Conservation (phyloP, 2,329 filamentous ascomycete species). For the Tolypocladium paradoxum region DNA sequence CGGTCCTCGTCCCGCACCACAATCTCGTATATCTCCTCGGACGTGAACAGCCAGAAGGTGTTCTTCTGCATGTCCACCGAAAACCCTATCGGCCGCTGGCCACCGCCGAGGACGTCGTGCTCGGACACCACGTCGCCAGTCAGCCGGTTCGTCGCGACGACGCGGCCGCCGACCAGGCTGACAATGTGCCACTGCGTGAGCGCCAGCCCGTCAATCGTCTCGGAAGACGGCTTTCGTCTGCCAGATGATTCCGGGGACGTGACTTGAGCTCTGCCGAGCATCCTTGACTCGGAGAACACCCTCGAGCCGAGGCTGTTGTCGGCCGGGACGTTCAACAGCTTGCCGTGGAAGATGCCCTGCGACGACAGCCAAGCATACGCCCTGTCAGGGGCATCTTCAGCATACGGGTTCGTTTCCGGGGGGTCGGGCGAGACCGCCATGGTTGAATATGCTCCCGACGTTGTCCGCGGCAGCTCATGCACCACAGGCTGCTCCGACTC, state of each 20-base stretch:
- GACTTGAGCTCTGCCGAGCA: constrained; percentile 65
- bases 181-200: constrained; percentile 92
- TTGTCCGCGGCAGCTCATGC: constrained; percentile 54
- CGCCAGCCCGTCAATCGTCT: constrained; percentile 67
- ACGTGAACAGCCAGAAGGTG: constrained; percentile 94
- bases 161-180: constrained; percentile 66
- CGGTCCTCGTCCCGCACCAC: constrained; percentile 82
- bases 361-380: constrained; percentile 85
- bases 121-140: constrained; percentile 81
- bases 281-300: constrained; percentile 68
- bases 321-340: constrained; percentile 51
- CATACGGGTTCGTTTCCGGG: constrained; percentile 41
- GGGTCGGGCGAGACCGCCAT: constrained; percentile 70
- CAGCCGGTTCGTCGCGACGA: constrained; percentile 78
- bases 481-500: constrained; percentile 72
- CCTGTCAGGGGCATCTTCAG: constrained; percentile 55
- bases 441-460: constrained; percentile 47
- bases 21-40: constrained; percentile 85
- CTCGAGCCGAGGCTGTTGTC: constrained; percentile 56
- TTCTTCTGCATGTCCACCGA: constrained; percentile 88
- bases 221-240: constrained; percentile 55
- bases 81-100: constrained; percentile 71
- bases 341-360: constrained; percentile 82
- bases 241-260: constrained; percentile 54
- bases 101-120: constrained; percentile 71